phyloP scores from a whole-genome alignment of 768 basidiomycete genomes.

The Amyloporia xantha region DNA sequence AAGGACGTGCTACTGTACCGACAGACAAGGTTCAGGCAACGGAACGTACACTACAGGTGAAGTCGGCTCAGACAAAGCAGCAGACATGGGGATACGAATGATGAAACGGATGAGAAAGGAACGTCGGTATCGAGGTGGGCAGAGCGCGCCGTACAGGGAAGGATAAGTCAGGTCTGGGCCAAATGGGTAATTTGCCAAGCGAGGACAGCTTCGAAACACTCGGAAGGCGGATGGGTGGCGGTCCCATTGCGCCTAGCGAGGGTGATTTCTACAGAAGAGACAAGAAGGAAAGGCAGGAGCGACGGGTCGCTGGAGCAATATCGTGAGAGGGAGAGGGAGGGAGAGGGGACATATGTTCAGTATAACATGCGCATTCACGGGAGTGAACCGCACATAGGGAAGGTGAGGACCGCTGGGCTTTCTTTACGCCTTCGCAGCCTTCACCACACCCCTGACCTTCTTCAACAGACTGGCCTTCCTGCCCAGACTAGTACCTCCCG shows the following conservation, averaged over 20 bases:
- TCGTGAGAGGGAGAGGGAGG: not conserved
- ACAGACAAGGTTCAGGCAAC: not conserved
- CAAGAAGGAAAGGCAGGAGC: not conserved
- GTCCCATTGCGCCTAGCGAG: not conserved
- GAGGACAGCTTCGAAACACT: too few relatives aligned
- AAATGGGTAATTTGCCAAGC: not conserved
- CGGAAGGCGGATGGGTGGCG: too few relatives aligned
- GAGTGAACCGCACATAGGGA: too few relatives aligned
- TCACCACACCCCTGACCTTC: conserved; percentile 70
- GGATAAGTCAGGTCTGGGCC: not conserved
- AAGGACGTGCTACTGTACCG: not conserved
- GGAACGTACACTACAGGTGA: not conserved
- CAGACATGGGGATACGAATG: not conserved
- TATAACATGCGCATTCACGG: not conserved
- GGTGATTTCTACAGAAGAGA: not conserved
- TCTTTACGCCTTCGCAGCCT: conserved; percentile 35
- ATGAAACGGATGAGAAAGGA: not conserved
- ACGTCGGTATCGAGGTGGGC: not conserved
- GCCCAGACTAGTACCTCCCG: conserved; percentile 38
- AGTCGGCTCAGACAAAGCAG: not conserved
- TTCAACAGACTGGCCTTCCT: conserved; percentile 76
- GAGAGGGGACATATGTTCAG: conserved; percentile 10
- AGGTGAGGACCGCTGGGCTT: too few relatives aligned
- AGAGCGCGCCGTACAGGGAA: not conserved
- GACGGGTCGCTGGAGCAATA: not conserved